A percentile compares a stretch with the other conserved stretches of the same genome.
Conservation (phyloP, 768 basidiomycete genomes). For the Pholiota microspora region DNA sequence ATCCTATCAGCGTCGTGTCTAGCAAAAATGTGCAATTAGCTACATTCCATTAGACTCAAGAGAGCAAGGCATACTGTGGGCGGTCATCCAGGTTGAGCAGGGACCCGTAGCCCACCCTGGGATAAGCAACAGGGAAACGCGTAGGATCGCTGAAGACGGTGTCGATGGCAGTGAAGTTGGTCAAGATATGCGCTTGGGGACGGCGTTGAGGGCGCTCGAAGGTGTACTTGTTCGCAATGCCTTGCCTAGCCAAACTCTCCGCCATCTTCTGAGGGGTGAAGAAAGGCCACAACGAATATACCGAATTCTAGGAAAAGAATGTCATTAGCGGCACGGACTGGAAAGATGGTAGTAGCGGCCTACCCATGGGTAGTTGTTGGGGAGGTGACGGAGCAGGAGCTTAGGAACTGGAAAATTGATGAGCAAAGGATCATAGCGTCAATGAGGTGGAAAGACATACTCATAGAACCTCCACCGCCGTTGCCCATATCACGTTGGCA, state of each 20-base stretch:
- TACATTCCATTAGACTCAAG: background rate
- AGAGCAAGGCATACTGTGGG: slow-evolving; percentile 21
- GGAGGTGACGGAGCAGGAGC: slow-evolving; percentile 43
- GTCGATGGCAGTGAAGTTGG: slow-evolving; percentile 27
- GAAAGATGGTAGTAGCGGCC: too few species aligned
- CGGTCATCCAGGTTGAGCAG: slow-evolving; percentile 37
- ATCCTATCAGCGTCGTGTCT: slow-evolving; percentile 33
- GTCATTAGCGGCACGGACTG: too few species aligned
- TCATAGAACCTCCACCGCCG: slow-evolving; percentile 33
- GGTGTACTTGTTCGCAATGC: slow-evolving; percentile 35
- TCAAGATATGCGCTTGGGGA: slow-evolving; percentile 8
- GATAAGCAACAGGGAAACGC: slow-evolving; percentile 36
- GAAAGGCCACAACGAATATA: slow-evolving; percentile 68
- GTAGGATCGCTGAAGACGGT: slow-evolving; percentile 24
- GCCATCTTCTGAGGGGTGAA: slow-evolving; percentile 48
- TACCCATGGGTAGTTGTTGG: slow-evolving; percentile 38
- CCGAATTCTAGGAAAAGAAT: slow-evolving; percentile 37
- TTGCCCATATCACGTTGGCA: slow-evolving; percentile 41
- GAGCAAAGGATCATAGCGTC: background rate
- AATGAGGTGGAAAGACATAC: slow-evolving; percentile 20
- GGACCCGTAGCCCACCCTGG: slow-evolving; percentile 39
- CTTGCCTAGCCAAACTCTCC: slow-evolving; percentile 36
- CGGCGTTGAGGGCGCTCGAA: slow-evolving; percentile 34
- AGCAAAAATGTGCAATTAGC: background rate
- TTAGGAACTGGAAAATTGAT: slow-evolving; percentile 35